Conservation (phyloP, 257 asterid genomes). For the Gentiana straminea region DNA sequence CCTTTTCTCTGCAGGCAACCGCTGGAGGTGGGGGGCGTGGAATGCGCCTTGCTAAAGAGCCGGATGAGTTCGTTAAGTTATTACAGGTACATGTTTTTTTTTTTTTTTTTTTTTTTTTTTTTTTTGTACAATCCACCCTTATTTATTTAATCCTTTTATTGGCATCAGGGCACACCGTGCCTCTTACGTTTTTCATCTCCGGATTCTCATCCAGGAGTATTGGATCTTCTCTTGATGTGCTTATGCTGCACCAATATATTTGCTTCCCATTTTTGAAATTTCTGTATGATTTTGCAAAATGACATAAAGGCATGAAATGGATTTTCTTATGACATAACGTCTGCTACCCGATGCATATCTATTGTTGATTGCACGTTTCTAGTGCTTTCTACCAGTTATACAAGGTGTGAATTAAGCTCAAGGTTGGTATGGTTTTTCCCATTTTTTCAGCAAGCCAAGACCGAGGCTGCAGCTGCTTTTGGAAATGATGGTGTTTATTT, state of each 20-base stretch:
- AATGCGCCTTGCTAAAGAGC: conserved; percentile 97
- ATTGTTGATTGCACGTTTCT: neutral
- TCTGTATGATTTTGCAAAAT: neutral
- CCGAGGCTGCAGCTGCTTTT: conserved; percentile 99
- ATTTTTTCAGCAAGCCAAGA: conserved; percentile 46
- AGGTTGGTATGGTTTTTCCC: conserved; percentile 1
- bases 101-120: neutral
- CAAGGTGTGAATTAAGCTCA: neutral
- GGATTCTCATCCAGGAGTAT: neutral
- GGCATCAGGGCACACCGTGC: neutral
- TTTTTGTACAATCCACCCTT: too few species aligned
- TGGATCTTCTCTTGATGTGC: neutral
- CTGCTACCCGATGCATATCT: neutral
- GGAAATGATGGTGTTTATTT: conserved; percentile 98
- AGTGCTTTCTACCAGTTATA: neutral
- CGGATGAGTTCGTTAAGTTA: conserved; percentile 85
- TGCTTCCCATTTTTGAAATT: neutral
- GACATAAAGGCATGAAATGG: neutral
- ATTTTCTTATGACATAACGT: neutral
- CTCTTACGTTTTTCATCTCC: neutral
- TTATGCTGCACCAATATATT: neutral
- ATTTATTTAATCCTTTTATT: neutral
- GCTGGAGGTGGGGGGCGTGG: conserved; percentile 99
- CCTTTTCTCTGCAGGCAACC: conserved; percentile 60
- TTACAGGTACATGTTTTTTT: conserved; percentile 52